phyloP scores from a whole-genome alignment of 169 alveolate species.

The Eimeria maxima region DNA sequence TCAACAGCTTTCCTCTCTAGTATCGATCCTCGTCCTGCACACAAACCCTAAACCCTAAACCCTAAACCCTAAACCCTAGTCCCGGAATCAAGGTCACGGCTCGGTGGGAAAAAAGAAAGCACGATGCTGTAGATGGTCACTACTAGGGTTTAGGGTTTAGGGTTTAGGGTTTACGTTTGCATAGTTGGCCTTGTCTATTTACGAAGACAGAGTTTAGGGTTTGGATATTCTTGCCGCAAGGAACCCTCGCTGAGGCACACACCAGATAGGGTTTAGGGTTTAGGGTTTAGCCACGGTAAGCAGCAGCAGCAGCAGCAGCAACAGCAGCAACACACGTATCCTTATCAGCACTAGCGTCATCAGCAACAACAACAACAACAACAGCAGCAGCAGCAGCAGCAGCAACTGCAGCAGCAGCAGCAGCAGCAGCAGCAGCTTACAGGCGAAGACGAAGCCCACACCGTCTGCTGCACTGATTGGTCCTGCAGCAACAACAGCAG shows the following conservation, averaged over 20 bases:
- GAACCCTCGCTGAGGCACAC: conserved; percentile 46
- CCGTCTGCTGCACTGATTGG: conserved; percentile 74
- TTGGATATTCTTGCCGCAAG: conserved; percentile 65
- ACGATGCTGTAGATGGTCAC: background rate
- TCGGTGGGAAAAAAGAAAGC: background rate
- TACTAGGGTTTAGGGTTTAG: background rate
- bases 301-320: conserved; percentile 11
- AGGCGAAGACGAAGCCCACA: conserved; percentile 73
- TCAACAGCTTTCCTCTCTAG: conserved; percentile 36
- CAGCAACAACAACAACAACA: background rate
- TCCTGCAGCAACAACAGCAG: background rate
- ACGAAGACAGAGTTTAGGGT: conserved; percentile 53
- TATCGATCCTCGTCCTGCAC: conserved; percentile 21
- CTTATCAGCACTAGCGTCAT: background rate
- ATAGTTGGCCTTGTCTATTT: conserved; percentile 65
- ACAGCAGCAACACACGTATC: background rate
- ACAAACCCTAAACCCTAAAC: background rate
- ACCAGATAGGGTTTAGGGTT: conserved; percentile 1
- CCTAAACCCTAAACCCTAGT: background rate
- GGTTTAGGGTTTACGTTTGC: conserved; percentile 45
- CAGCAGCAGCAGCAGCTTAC: background rate
- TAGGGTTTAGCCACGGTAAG: conserved; percentile 29
- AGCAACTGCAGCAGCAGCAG: background rate
- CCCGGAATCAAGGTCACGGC: background rate
- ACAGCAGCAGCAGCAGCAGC: conserved; percentile 23